phyloP scores from a whole-genome alignment of 2,329 filamentous ascomycete species.

The Ceratocystis papillata region DNA sequence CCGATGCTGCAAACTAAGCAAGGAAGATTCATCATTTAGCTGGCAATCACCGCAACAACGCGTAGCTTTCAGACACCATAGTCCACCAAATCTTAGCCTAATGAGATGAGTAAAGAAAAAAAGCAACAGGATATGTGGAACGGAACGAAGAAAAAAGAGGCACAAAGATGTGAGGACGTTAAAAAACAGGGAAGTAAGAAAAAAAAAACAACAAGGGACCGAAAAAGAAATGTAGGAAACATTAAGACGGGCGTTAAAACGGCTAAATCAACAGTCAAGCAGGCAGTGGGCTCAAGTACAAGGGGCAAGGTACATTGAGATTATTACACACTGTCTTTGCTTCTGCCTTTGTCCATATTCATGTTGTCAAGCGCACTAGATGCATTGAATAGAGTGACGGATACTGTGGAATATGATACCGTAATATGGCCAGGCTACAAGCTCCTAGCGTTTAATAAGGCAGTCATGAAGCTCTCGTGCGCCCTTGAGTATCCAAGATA shows the following conservation, averaged over 20 bases:
- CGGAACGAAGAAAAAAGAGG: background rate
- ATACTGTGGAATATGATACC: background rate
- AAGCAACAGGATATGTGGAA: slow-evolving; percentile 10
- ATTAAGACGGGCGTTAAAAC: slow-evolving; percentile 6
- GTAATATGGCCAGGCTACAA: background rate
- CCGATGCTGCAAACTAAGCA: background rate
- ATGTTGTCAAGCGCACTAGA: slow-evolving; percentile 5
- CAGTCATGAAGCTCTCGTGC: background rate
- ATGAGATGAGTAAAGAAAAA: background rate
- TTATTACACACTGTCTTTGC: background rate
- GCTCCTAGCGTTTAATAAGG: background rate
- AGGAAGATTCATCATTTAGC: background rate
- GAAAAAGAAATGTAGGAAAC: slow-evolving; percentile 4
- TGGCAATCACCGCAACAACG: background rate
- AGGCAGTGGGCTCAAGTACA: background rate
- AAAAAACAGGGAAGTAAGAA: slow-evolving; percentile 6
- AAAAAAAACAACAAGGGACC: background rate
- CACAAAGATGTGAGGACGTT: background rate
- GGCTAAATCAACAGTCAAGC: slow-evolving; percentile 3
- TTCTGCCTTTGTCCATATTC: background rate
- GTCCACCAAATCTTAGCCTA: background rate
- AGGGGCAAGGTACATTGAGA: background rate
- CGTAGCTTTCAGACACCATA: background rate
- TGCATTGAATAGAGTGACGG: background rate
- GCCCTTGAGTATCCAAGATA: background rate